These are phyloP conservation scores for Huntiella savannae DNA, from an alignment of 2,329 filamentous ascomycete species.

Conservation along the genomic window DNA sequence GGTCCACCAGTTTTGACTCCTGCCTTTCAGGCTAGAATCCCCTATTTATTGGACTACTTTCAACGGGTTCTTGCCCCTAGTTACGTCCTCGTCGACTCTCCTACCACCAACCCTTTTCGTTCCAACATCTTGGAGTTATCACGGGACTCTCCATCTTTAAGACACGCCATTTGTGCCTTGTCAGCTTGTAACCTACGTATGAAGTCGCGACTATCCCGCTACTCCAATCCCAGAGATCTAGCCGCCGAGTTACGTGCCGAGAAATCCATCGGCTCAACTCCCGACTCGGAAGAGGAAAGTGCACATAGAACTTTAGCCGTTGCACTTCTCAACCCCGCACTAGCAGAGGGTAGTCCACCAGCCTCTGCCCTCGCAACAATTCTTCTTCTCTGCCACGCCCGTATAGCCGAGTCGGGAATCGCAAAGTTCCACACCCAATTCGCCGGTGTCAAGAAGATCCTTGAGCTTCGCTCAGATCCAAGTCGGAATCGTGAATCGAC, in stretches of 20 bases:
- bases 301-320: conserved; percentile 70
- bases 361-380: conserved; percentile 80
- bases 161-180: conserved; percentile 79
- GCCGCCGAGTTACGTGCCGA: conserved; percentile 28
- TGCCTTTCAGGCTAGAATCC: conserved; percentile 35
- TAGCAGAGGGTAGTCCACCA: conserved; percentile 56
- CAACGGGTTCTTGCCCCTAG: conserved; percentile 80
- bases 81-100: conserved; percentile 77
- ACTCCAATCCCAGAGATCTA: conserved; percentile 34
- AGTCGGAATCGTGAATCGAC: conserved; percentile 45
- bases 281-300: conserved; percentile 43
- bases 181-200: conserved; percentile 81
- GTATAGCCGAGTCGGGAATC: conserved; percentile 82
- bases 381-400: conserved; percentile 74
- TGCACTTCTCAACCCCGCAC: conserved; percentile 61
- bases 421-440: conserved; percentile 89
- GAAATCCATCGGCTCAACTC: conserved; percentile 17
- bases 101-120: conserved; percentile 64
- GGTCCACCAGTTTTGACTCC: conserved; percentile 31
- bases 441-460: conserved; percentile 77
- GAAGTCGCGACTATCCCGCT: conserved; percentile 48
- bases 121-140: conserved; percentile 66
- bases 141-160: conserved; percentile 59
- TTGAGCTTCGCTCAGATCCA: conserved; percentile 47
- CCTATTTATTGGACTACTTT: conserved; percentile 85